Evolutionary conservation across 2,329 filamentous ascomycete genomes (phyloP).

Genomic region (Teratosphaeria viscida): DNA sequence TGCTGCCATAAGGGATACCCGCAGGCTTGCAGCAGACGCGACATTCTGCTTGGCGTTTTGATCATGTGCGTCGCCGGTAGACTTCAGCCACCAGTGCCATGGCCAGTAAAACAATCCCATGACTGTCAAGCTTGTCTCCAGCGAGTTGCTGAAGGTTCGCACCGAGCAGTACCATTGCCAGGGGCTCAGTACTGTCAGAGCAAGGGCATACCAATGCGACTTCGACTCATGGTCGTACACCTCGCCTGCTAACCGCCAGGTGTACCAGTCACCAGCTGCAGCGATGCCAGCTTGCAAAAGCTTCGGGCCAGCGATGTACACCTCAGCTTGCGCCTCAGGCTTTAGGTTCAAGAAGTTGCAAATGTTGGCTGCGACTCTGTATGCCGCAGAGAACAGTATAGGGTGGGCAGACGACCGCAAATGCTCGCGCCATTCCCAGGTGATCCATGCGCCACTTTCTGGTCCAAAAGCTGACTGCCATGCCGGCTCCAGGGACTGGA

Average conservation of each 20-base stretch:
- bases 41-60: neutral
- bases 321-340: conserved; percentile 48
- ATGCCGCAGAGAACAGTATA: conserved; percentile 68
- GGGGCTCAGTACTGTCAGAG: conserved; percentile 62
- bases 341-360: conserved; percentile 46
- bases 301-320: conserved; percentile 65
- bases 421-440: conserved; percentile 92
- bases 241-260: conserved; percentile 67
- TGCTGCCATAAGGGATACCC: conserved; percentile 59
- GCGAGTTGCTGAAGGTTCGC: conserved; percentile 83
- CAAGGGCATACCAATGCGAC: conserved; percentile 57
- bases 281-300: conserved; percentile 67
- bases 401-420: conserved; percentile 88
- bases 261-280: conserved; percentile 72
- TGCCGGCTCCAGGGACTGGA: conserved; percentile 88
- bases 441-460: conserved; percentile 76
- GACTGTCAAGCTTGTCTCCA: conserved; percentile 81
- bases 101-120: conserved; percentile 76
- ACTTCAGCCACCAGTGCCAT: conserved; percentile 46
- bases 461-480: conserved; percentile 79
- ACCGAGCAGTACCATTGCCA: conserved; percentile 98
- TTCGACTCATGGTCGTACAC: conserved; percentile 59
- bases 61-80: neutral
- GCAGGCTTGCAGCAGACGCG: conserved; percentile 26
- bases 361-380: conserved; percentile 50